Evolutionary conservation across 441 rosid genomes (phyloP).

Genomic region (Gossypium trilobum): DNA sequence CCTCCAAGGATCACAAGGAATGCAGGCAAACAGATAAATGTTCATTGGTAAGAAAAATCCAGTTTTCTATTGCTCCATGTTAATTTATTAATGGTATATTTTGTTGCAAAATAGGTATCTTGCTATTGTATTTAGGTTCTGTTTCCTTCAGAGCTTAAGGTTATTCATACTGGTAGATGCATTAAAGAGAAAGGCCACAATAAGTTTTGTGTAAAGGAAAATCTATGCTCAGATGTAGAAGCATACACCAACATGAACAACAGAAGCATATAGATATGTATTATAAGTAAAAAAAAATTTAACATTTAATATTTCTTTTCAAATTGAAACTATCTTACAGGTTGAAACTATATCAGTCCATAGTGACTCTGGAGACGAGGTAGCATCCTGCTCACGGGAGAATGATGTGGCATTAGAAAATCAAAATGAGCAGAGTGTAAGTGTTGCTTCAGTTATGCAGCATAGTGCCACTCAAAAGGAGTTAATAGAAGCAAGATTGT

Average conservation of each 20-base stretch:
- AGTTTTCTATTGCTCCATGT: slow-evolving; percentile 9
- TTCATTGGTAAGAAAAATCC: slow-evolving; percentile 40
- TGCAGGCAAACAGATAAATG: slow-evolving; percentile 31
- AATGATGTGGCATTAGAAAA: slow-evolving; percentile 26
- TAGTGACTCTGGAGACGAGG: slow-evolving; percentile 40
- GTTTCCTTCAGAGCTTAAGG: slow-evolving; percentile 13
- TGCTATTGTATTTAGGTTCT: not conserved
- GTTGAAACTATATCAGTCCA: slow-evolving; percentile 35
- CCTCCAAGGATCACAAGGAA: slow-evolving; percentile 34
- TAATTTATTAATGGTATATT: slow-evolving; percentile 7
- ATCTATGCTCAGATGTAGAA: not conserved
- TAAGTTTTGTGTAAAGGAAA: not conserved
- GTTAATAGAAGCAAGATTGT: slow-evolving; percentile 30
- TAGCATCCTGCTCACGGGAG: slow-evolving; percentile 28
- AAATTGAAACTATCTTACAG: slow-evolving; percentile 30
- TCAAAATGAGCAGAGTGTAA: slow-evolving; percentile 24
- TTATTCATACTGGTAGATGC: not conserved
- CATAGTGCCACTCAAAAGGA: slow-evolving; percentile 26
- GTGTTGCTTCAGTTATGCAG: slow-evolving; percentile 25
- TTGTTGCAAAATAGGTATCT: slow-evolving; percentile 4
- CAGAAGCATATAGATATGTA: not conserved
- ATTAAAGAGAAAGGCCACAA: not conserved
- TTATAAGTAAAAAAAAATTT: not conserved
- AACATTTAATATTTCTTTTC: slow-evolving; percentile 7
- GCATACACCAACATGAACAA: not conserved